phyloP scores from a whole-genome alignment of 208 protist genomes.

The Trypanosoma cruzi region DNA sequence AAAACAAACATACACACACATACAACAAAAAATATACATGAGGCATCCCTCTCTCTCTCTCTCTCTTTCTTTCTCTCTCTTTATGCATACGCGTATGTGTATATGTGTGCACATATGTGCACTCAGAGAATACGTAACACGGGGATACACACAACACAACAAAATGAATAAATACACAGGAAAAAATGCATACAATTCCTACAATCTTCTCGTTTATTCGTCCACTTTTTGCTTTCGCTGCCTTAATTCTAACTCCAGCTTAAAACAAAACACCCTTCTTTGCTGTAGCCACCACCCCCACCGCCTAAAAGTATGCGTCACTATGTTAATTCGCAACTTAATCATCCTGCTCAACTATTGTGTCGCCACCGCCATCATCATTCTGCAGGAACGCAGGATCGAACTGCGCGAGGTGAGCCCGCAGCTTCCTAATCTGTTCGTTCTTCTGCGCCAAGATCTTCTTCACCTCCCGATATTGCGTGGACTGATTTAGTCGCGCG shows the following conservation, averaged over 20 bases:
- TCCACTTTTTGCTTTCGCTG: background rate
- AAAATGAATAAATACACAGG: too few species aligned
- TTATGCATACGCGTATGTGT: too few species aligned
- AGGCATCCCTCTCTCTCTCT: background rate
- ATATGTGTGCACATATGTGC: too few species aligned
- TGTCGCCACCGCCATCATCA: conserved; percentile 28
- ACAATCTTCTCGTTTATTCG: too few species aligned
- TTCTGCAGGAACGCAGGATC: conserved; percentile 38
- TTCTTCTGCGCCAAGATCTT: conserved; percentile 66
- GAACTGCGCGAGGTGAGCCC: conserved; percentile 41
- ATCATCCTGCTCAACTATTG: conserved; percentile 59
- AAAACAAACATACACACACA: background rate
- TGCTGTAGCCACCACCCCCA: background rate
- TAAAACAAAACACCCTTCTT: background rate
- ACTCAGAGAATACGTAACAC: too few species aligned
- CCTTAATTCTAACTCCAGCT: too few species aligned
- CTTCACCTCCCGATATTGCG: conserved; percentile 81
- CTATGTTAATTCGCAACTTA: conserved; percentile 25
- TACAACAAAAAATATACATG: conserved; percentile 11
- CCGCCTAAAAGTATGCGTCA: background rate
- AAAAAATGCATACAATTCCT: too few species aligned
- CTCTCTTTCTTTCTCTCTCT: background rate
- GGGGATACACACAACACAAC: too few species aligned
- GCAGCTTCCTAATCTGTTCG: conserved; percentile 53
- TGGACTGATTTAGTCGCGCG: conserved; percentile 69